Evolutionary conservation across 345 rosid species (phyloP).

Genomic region (Durio zibethinus): DNA sequence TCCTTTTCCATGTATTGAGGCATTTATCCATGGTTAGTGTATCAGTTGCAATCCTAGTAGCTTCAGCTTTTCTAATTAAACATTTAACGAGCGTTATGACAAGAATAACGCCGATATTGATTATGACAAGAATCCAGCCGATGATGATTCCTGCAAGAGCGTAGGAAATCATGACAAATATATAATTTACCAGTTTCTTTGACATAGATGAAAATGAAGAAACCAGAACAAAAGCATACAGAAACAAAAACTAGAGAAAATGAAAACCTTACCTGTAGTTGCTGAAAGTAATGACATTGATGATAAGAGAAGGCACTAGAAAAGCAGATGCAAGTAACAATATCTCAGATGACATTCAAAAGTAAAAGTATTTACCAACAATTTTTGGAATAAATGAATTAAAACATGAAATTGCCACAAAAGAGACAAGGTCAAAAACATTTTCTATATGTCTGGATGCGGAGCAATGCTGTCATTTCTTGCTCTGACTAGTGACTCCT

Average conservation of each 20-base stretch:
- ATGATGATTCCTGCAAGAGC: neutral
- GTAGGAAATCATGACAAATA: neutral
- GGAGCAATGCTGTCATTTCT: neutral
- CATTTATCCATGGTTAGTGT: conserved; percentile 21
- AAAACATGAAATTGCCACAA: neutral
- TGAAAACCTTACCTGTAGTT: neutral
- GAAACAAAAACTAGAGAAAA: neutral
- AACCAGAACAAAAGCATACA: neutral
- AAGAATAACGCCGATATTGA: neutral
- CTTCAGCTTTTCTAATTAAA: neutral
- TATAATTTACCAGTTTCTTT: neutral
- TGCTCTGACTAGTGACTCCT: neutral
- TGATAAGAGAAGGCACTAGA: neutral
- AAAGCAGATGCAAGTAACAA: neutral
- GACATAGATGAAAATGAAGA: neutral
- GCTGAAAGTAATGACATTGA: neutral
- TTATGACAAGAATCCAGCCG: neutral
- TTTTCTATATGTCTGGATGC: neutral
- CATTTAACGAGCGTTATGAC: neutral
- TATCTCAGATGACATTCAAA: neutral
- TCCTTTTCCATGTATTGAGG: conserved; percentile 18
- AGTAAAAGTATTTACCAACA: neutral
- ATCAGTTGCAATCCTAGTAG: neutral
- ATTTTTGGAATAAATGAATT: neutral
- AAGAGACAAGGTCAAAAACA: too few relatives aligned